Conservation (phyloP, 1,284 basidiomycete genomes). For the Tylopilus orsonianus region DNA sequence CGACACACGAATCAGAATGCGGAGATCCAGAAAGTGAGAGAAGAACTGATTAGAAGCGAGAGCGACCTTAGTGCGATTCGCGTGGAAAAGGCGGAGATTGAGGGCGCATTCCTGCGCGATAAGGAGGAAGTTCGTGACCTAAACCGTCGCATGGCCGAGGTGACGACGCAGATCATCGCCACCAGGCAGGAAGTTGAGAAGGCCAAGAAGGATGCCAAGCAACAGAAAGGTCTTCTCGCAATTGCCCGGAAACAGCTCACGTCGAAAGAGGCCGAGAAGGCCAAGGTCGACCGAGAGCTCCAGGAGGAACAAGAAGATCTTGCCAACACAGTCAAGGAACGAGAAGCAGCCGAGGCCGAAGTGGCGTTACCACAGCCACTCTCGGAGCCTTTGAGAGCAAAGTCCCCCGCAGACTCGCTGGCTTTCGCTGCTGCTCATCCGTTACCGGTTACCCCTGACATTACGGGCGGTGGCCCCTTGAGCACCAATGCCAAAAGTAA, state of each 20-base stretch:
- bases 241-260: constrained; percentile 94
- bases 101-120: constrained; percentile 84
- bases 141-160: constrained; percentile 82
- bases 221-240: constrained; percentile 92
- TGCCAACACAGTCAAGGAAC: constrained; percentile 52
- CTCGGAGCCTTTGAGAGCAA: constrained; percentile 19
- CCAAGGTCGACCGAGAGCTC: constrained; percentile 71
- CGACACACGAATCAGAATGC: constrained; percentile 70
- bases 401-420: constrained; percentile 46
- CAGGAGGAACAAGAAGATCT: constrained; percentile 63
- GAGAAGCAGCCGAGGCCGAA: constrained; percentile 54
- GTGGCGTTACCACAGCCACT: constrained; percentile 24
- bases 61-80: constrained; percentile 88
- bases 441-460: constrained; percentile 67
- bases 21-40: constrained; percentile 74
- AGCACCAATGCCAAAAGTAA: constrained; percentile 66
- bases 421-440: constrained; percentile 65
- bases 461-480: constrained; percentile 34
- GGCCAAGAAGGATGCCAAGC: constrained; percentile 89
- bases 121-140: constrained; percentile 93
- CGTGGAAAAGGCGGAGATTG: constrained; percentile 91
- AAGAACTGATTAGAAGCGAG: constrained; percentile 88
- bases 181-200: constrained; percentile 84
- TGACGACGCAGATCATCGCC: constrained; percentile 70
- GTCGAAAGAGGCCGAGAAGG: constrained; percentile 78